Evolutionary conservation across 768 basidiomycete species (phyloP).

Genomic region (Termitomyces sp.): DNA sequence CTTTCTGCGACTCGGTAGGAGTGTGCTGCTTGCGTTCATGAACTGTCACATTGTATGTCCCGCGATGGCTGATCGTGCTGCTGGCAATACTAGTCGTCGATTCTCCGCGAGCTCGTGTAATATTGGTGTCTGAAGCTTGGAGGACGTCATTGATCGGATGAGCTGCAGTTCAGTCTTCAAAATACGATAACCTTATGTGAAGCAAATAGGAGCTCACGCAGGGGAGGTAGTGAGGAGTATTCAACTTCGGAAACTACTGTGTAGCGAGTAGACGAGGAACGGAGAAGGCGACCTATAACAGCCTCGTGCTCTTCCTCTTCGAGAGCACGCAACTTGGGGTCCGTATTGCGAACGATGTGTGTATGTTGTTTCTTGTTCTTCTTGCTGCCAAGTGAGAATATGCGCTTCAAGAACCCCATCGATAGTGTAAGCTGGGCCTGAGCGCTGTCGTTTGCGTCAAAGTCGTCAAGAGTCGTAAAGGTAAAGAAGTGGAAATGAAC

Average conservation of each 20-base stretch:
- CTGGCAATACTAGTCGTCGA: slow-evolving; percentile 52
- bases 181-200: neutral
- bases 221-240: slow-evolving; percentile 53
- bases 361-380: slow-evolving; percentile 41
- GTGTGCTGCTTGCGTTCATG: slow-evolving; percentile 55
- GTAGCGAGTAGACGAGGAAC: slow-evolving; percentile 69
- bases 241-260: slow-evolving; percentile 50
- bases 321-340: slow-evolving; percentile 11
- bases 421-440: slow-evolving; percentile 5
- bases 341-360: slow-evolving; percentile 21
- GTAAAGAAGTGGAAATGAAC: slow-evolving; percentile 24
- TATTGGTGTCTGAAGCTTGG: slow-evolving; percentile 32
- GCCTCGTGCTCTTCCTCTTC: slow-evolving; percentile 50
- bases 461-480: slow-evolving; percentile 11
- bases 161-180: slow-evolving; percentile 26
- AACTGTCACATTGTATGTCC: slow-evolving; percentile 71
- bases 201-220: slow-evolving; percentile 46
- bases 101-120: slow-evolving; percentile 40
- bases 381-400: slow-evolving; percentile 65
- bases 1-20: slow-evolving; percentile 60
- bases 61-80: slow-evolving; percentile 40
- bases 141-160: slow-evolving; percentile 63
- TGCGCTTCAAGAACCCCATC: slow-evolving; percentile 68
- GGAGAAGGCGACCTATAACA: slow-evolving; percentile 47
- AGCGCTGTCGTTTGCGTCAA: slow-evolving; percentile 13